A percentile compares a stretch with the other conserved stretches of the same genome.
Conservation (phyloP, 2,329 filamentous ascomycete species). For the Ciborinia camelliae region DNA sequence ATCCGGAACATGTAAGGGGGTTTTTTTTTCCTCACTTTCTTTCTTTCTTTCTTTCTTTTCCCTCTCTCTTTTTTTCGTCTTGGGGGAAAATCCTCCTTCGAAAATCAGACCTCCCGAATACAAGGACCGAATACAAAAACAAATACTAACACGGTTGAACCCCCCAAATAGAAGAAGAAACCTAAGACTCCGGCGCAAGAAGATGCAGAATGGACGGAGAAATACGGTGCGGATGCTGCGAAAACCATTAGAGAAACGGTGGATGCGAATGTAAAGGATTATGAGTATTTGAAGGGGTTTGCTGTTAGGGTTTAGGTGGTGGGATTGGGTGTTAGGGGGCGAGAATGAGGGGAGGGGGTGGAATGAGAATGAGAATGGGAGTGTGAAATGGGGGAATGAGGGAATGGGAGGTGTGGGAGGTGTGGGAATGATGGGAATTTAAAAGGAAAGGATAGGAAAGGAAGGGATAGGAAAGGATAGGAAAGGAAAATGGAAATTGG, state of each 20-base stretch:
- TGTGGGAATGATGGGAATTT: neutral
- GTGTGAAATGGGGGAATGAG: no score
- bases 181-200: slow-evolving; percentile 62
- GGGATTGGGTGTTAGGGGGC: neutral
- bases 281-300: slow-evolving; percentile 80
- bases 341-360: neutral
- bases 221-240: slow-evolving; percentile 69
- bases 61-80: neutral
- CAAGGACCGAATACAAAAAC: neutral
- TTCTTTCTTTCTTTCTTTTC: neutral
- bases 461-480: no score
- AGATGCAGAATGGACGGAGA: slow-evolving; percentile 67
- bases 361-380: neutral
- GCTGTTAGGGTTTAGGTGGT: slow-evolving; percentile 55
- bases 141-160: neutral
- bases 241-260: slow-evolving; percentile 68
- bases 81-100: neutral
- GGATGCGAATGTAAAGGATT: slow-evolving; percentile 67
- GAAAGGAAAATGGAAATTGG: no score
- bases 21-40: slow-evolving; percentile 17
- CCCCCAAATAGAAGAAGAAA: slow-evolving; percentile 47
- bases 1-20: slow-evolving; percentile 59
- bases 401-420: no score
- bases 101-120: no score
- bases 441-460: no score